A percentile compares a stretch with the other conserved stretches of the same genome.
These are phyloP conservation scores for Shiraia sp. DNA, from an alignment of 2,329 filamentous ascomycete genomes.

Conservation along the genomic window DNA sequence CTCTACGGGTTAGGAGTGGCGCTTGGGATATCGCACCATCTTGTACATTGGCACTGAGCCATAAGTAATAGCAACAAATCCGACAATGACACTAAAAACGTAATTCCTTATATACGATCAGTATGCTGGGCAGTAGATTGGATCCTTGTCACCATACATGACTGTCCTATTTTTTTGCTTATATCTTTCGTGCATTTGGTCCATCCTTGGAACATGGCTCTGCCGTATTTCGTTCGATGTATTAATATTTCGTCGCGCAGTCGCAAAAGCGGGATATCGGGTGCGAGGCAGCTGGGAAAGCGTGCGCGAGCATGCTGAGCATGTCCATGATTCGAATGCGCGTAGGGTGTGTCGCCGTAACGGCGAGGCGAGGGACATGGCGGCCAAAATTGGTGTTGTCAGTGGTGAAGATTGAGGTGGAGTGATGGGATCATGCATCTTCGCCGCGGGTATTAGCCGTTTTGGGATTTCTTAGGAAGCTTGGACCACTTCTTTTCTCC, in stretches of 20 bases:
- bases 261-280: slow-evolving; percentile 20
- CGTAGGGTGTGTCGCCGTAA: slow-evolving; percentile 22
- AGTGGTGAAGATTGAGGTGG: slow-evolving; percentile 13
- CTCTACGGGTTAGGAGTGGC: slow-evolving; percentile 5
- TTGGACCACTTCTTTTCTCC: slow-evolving; percentile 7
- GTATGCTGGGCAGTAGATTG: background rate
- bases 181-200: slow-evolving; percentile 66
- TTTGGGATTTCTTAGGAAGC: slow-evolving; percentile 28
- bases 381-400: slow-evolving; percentile 5
- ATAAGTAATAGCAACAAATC: slow-evolving; percentile 78
- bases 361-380: slow-evolving; percentile 34
- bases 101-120: slow-evolving; percentile 62
- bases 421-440: slow-evolving; percentile 30
- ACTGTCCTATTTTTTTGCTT: slow-evolving; percentile 69
- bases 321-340: slow-evolving; percentile 41
- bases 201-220: slow-evolving; percentile 60
- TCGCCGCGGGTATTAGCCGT: slow-evolving; percentile 35
- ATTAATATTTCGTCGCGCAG: slow-evolving; percentile 37
- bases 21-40: slow-evolving; percentile 60
- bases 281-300: slow-evolving; percentile 17
- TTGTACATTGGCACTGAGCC: slow-evolving; percentile 86
- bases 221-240: slow-evolving; percentile 35
- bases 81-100: slow-evolving; percentile 74
- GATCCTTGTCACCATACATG: slow-evolving; percentile 51
- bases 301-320: slow-evolving; percentile 41